phyloP scores from a whole-genome alignment of 225 moss, liverwort and hornwort species.

The Climacium dendroides region DNA sequence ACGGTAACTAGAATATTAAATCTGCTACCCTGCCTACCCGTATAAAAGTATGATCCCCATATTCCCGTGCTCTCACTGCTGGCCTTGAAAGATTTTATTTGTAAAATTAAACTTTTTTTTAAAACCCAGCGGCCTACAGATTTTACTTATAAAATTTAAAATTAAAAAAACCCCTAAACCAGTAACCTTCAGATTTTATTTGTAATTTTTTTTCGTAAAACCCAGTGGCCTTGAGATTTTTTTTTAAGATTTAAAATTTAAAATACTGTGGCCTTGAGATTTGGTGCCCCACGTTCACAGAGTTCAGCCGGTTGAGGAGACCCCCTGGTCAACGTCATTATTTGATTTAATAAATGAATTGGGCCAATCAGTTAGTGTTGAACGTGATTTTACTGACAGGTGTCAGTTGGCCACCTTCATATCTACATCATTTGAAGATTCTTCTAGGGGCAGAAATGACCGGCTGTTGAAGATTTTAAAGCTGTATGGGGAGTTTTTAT shows the following conservation, averaged over 20 bases:
- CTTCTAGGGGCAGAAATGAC: too few relatives aligned
- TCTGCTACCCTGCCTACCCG: background rate
- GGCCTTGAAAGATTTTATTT: too few relatives aligned
- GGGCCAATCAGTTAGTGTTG: background rate
- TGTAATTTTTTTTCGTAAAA: too few relatives aligned
- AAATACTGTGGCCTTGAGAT: background rate
- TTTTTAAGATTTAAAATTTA: too few relatives aligned
- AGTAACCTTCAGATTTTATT: too few relatives aligned
- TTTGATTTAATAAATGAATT: background rate
- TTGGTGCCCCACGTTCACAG: background rate
- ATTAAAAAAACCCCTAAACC: too few relatives aligned
- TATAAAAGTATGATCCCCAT: background rate
- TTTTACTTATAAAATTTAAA: too few relatives aligned
- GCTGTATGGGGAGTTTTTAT: background rate
- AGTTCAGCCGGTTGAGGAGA: background rate
- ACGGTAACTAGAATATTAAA: background rate
- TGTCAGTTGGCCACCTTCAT: background rate
- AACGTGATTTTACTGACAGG: background rate
- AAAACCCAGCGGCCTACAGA: too few relatives aligned
- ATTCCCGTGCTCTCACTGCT: background rate
- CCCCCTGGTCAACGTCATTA: background rate
- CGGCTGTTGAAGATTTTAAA: fast-evolving
- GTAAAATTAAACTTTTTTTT: too few relatives aligned
- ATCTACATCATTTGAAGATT: background rate
- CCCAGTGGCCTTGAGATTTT: background rate